Evolutionary conservation across 129 eudicot species (phyloP).

Genomic region (Centaurea solstitialis): DNA sequence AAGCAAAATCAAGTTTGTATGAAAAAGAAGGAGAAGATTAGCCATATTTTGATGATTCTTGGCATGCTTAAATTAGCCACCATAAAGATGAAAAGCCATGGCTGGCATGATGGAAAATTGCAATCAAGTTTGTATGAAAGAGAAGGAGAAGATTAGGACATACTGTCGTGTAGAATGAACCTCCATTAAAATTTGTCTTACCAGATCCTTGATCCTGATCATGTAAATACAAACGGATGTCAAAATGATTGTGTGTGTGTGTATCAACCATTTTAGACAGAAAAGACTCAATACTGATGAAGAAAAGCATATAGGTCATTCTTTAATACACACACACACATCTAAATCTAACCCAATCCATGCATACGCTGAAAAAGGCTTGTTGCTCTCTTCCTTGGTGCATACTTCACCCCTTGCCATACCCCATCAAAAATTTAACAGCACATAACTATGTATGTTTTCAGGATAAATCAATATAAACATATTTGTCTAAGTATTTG

Average conservation of each 20-base stretch:
- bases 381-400: background rate
- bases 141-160: slow-evolving; percentile 14
- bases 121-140: background rate
- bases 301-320: background rate
- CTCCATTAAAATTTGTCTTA: slow-evolving; percentile 47
- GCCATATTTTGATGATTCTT: no score
- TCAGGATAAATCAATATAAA: no score
- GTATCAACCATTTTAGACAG: background rate
- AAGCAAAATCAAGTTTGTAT: background rate
- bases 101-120: background rate
- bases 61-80: no score
- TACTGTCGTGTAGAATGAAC: slow-evolving; percentile 60
- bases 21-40: no score
- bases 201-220: slow-evolving; percentile 47
- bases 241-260: background rate
- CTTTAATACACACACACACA: background rate
- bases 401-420: background rate
- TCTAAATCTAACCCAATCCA: background rate
- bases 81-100: background rate
- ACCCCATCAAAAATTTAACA: background rate
- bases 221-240: background rate
- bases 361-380: background rate
- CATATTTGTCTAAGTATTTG: no score
- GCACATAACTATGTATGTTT: no score
- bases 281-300: background rate